phyloP scores from a whole-genome alignment of 73 alveolate species.

The Paramecium sexaurelia region DNA sequence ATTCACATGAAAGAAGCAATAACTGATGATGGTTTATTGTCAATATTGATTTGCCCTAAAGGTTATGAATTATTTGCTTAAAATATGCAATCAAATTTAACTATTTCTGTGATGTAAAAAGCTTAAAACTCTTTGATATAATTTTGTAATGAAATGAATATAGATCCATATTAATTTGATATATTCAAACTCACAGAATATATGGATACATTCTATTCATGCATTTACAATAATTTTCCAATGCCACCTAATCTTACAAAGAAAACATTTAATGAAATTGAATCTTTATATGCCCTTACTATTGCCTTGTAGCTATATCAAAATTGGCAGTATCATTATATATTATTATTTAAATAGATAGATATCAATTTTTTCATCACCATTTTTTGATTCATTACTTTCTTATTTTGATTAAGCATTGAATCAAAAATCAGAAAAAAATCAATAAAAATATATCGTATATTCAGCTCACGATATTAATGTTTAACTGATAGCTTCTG shows the following conservation, averaged over 20 bases:
- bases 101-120: not conserved
- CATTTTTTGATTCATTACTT: constrained; percentile 48
- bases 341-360: not conserved
- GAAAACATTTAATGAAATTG: not conserved
- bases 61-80: constrained; percentile 7
- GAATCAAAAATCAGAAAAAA: not conserved
- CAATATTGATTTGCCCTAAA: not conserved
- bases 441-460: constrained; percentile 11
- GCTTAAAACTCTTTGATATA: not conserved
- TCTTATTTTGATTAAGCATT: not conserved
- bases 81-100: constrained; percentile 22
- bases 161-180: not conserved
- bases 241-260: not conserved
- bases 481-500: constrained; percentile 37
- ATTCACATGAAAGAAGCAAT: constrained; percentile 29
- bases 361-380: not conserved
- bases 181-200: not conserved
- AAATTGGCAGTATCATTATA: not conserved
- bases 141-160: constrained; percentile 21
- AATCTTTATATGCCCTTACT: constrained; percentile 3
- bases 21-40: not conserved
- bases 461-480: constrained; percentile 67
- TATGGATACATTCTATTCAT: constrained; percentile 57
- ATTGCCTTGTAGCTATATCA: not conserved
- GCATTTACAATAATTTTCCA: not conserved